Base-by-base conservation (phyloP, 2,329 filamentous ascomycete genomes). In the Hansfordia pulvinata region DNA sequence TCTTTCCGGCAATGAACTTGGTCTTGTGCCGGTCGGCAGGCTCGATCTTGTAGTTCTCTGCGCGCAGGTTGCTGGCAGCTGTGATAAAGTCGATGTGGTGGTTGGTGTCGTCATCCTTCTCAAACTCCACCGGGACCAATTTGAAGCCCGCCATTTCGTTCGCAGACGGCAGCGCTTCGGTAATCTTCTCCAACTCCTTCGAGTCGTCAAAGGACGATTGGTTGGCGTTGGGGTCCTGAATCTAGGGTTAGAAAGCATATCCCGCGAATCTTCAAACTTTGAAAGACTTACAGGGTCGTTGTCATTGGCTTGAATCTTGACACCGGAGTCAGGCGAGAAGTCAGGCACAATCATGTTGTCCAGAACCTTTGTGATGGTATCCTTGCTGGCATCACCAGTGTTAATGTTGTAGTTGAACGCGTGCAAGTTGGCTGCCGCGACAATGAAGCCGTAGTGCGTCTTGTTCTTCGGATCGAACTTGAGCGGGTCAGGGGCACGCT, bases 61-160 rank as follows among this genome's bases (percentile, higher is more conserved):
- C 90, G 33, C 92, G 82, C 33, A 98, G 64, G 52, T 98, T 98
- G 62, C 86, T 94, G 38, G 86, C 86, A 2, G 86, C 85, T 6
- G 90, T 92, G 56, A 98, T 96, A 62, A 98, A 98, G 55, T 96
- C 90, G 44, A 98, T 98, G 62, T 98, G 90, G 54, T 90, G 74
- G 54, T 98, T 98, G 26, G 79, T 83, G 53, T 98, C 92, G 44
- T 98, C 90, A 38, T 98, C 90, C 65, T 98, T 98, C 58, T 98
- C 85, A 44, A 98, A 98, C 43, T 96, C 90, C 5, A 96, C 90
- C 3, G 88, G 82, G 30, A 76, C 73, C 27, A 98, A 62, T 56
- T 86, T 86, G 67, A 92, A 93, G 18, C 84, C 85, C 15, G 82
- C 78, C 26, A 98, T 60, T 20, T 75, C 73, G 49, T 79, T 86